Evolutionary conservation across 192 early-diverging fungal genomes (phyloP).

Genomic region (Backusella australiensis): DNA sequence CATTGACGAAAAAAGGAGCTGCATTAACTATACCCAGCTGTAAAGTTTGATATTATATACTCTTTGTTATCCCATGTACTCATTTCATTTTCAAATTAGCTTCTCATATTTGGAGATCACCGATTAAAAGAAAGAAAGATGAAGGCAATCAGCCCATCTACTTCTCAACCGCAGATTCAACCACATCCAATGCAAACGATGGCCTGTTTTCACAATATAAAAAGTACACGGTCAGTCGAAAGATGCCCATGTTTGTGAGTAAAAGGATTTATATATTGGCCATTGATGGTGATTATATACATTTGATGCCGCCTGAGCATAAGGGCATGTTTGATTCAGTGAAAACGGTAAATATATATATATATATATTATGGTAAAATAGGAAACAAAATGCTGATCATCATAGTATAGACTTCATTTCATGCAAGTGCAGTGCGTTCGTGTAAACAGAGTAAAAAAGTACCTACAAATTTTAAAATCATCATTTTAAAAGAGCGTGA

Average conservation of each 20-base stretch:
- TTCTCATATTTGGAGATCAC: slow-evolving; percentile 36
- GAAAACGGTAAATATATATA: slow-evolving; percentile 79
- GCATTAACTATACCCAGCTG: slow-evolving; percentile 32
- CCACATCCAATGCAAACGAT: slow-evolving; percentile 11
- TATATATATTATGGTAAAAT: not conserved
- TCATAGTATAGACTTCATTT: slow-evolving; percentile 46
- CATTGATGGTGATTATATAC: slow-evolving; percentile 92
- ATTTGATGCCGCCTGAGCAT: slow-evolving; percentile 82
- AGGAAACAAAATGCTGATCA: not conserved
- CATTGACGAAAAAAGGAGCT: slow-evolving; percentile 65
- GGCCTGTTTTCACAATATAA: slow-evolving; percentile 34
- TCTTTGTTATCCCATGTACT: not conserved
- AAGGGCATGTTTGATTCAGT: slow-evolving; percentile 78
- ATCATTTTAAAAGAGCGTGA: slow-evolving; percentile 56
- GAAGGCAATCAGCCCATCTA: slow-evolving; percentile 26
- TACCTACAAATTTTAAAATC: slow-evolving; percentile 67
- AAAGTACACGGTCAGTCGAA: slow-evolving; percentile 84
- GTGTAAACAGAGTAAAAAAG: slow-evolving; percentile 71
- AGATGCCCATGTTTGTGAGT: slow-evolving; percentile 85
- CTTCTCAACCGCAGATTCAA: slow-evolving; percentile 16
- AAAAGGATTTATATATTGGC: slow-evolving; percentile 82
- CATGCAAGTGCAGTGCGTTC: slow-evolving; percentile 60
- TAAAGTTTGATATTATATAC: slow-evolving; percentile 13
- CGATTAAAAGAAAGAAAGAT: slow-evolving; percentile 38
- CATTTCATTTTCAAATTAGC: not conserved